A percentile compares a stretch with the other conserved stretches of the same genome.
Conservation (phyloP, 2,329 filamentous ascomycete species). For the Calonectria honghensis region DNA sequence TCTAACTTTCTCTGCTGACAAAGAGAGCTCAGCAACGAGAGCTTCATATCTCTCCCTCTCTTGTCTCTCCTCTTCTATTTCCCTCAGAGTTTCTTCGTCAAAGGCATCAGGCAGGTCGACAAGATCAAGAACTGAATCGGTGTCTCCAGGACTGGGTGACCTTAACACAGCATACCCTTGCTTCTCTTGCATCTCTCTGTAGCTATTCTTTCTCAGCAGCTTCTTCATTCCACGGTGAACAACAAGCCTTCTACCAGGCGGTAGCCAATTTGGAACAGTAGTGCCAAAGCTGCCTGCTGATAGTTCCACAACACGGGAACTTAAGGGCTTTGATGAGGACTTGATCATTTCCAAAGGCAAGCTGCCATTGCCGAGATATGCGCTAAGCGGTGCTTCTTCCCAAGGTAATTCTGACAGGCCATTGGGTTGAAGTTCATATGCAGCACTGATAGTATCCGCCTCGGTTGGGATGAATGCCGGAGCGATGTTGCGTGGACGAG, state of each 20-base stretch:
- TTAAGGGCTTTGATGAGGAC: constrained; percentile 49
- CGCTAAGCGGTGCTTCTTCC: constrained; percentile 48
- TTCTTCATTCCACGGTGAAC: constrained; percentile 64
- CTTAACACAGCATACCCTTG: constrained; percentile 39
- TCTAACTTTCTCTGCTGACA: constrained; percentile 69
- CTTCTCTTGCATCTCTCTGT: constrained; percentile 38
- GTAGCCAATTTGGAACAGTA: constrained; percentile 54
- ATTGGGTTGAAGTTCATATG: background rate
- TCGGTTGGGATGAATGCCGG: constrained; percentile 52
- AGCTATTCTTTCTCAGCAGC: constrained; percentile 60
- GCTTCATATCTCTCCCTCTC: constrained; percentile 40
- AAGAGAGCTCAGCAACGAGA: constrained; percentile 41
- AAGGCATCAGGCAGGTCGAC: constrained; percentile 56
- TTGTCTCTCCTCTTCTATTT: constrained; percentile 71
- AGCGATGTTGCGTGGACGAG: constrained; percentile 44
- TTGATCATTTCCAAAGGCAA: constrained; percentile 53
- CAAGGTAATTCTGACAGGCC: constrained; percentile 42
- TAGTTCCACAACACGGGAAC: constrained; percentile 49
- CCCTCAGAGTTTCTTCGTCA: constrained; percentile 75
- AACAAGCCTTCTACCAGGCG: constrained; percentile 66
- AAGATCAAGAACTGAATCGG: constrained; percentile 66
- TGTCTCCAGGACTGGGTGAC: constrained; percentile 47
- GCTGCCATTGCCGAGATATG: constrained; percentile 61
- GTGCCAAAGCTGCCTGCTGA: constrained; percentile 54
- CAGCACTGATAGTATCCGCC: constrained; percentile 46